These are phyloP conservation scores for Podospora anserina DNA, from an alignment of 495 filamentous ascomycete genomes.

Conservation along the genomic window DNA sequence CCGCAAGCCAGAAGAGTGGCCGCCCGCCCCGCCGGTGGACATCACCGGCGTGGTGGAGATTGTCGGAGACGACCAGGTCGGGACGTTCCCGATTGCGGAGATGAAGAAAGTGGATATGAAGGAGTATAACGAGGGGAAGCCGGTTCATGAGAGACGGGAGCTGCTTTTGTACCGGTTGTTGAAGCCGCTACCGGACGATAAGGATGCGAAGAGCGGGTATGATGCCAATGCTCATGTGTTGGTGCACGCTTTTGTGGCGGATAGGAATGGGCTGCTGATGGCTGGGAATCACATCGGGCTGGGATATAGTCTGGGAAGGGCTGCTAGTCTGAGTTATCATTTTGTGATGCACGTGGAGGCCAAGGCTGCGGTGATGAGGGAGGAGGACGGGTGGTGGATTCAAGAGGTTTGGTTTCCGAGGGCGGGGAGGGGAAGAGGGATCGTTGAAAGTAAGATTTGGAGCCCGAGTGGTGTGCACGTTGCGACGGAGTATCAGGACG, in stretches of 20 bases:
- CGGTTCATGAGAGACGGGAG: constrained; percentile 56
- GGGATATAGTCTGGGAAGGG: constrained; percentile 47
- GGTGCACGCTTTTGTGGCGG: constrained; percentile 64
- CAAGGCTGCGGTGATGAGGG: constrained; percentile 40
- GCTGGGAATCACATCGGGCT: constrained; percentile 58
- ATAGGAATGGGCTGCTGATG: constrained; percentile 66
- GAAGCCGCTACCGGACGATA: constrained; percentile 35
- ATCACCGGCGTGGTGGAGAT: constrained; percentile 29
- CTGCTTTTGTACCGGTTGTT: constrained; percentile 57
- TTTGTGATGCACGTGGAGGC: constrained; percentile 59
- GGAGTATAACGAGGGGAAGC: constrained; percentile 49
- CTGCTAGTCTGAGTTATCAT: constrained; percentile 60
- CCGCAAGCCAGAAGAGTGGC: constrained; percentile 37
- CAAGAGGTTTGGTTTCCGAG: constrained; percentile 63
- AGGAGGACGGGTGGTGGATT: constrained; percentile 59
- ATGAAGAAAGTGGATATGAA: constrained; percentile 64
- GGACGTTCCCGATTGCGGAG: constrained; percentile 56
- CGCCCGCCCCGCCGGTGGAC: constrained; percentile 42
- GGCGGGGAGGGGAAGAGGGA: constrained; percentile 53
- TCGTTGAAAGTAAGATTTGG: constrained; percentile 65
- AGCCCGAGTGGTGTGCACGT: constrained; percentile 57
- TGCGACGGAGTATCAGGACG: constrained; percentile 63
- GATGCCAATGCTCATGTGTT: constrained; percentile 58
- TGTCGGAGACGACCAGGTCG: constrained; percentile 30
- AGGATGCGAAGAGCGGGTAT: constrained; percentile 12